Conservation (phyloP, 1,139 yeast genomes). For the Ashbya aceris region DNA sequence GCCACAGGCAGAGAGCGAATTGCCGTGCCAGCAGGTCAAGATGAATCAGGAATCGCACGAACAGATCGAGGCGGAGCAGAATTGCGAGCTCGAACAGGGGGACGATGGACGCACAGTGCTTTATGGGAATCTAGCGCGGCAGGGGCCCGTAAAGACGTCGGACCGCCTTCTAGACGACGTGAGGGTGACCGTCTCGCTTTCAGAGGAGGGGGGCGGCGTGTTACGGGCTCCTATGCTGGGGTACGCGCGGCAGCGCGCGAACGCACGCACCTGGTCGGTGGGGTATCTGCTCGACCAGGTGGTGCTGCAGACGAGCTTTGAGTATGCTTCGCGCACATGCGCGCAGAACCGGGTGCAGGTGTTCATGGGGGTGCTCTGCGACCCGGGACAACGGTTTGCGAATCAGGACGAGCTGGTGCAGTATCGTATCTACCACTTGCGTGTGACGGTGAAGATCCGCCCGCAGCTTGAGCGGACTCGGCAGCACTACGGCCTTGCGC, state of each 20-base stretch:
- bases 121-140: conserved; percentile 26
- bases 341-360: conserved; percentile 22
- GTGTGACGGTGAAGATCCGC: conserved; percentile 30
- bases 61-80: too few species aligned
- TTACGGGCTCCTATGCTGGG: conserved; percentile 22
- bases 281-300: conserved; percentile 26
- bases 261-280: conserved; percentile 15
- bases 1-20: neutral
- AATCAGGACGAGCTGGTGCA: conserved; percentile 16
- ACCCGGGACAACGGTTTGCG: conserved; percentile 9
- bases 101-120: conserved; percentile 24
- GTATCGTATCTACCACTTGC: conserved; percentile 30
- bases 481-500: conserved; percentile 25
- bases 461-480: conserved; percentile 17
- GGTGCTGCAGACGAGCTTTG: conserved; percentile 20
- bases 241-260: conserved; percentile 25
- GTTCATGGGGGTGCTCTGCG: conserved; percentile 21
- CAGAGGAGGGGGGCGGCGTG: conserved; percentile 17
- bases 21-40: neutral
- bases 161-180: conserved; percentile 61
- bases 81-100: too few species aligned
- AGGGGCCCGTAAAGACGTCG: conserved; percentile 45
- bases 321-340: conserved; percentile 24
- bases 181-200: conserved; percentile 19
- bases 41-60: too few species aligned